Conservation (phyloP, 345 rosid species). For the Rhodamnia argentea region DNA sequence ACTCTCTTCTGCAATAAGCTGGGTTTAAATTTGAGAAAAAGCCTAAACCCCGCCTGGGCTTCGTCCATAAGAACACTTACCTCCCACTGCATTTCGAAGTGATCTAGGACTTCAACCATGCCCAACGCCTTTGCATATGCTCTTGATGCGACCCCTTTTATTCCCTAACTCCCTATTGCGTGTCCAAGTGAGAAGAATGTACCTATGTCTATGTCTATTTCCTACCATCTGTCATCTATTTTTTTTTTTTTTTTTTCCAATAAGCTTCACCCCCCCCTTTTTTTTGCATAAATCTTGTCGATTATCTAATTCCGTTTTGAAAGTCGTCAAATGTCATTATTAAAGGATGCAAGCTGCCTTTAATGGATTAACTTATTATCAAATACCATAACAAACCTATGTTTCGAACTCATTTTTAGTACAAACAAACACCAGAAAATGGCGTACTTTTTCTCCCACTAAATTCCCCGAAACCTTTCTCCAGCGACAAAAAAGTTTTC, state of each 20-base stretch:
- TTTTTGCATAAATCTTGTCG: background rate
- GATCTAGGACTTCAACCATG: no score
- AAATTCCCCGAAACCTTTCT: background rate
- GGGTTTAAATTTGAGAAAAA: background rate
- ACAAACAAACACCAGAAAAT: background rate
- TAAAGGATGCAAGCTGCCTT: no score
- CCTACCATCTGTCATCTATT: background rate
- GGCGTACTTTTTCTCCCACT: background rate
- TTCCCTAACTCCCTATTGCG: background rate
- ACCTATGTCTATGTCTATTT: background rate
- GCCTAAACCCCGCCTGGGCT: background rate
- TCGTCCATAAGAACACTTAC: background rate
- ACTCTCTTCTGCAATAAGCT: background rate
- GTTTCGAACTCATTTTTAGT: background rate
- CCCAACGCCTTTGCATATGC: no score
- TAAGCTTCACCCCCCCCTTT: background rate
- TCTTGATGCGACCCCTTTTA: no score
- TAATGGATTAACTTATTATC: no score
- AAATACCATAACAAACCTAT: background rate
- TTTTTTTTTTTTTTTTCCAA: background rate
- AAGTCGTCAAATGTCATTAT: no score
- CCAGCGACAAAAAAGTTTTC: background rate
- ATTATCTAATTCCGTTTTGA: background rate
- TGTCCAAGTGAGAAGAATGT: background rate
- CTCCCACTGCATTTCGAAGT: background rate